Base-by-base conservation (phyloP, 2,329 filamentous ascomycete species). In the Colletotrichum paranaense region DNA sequence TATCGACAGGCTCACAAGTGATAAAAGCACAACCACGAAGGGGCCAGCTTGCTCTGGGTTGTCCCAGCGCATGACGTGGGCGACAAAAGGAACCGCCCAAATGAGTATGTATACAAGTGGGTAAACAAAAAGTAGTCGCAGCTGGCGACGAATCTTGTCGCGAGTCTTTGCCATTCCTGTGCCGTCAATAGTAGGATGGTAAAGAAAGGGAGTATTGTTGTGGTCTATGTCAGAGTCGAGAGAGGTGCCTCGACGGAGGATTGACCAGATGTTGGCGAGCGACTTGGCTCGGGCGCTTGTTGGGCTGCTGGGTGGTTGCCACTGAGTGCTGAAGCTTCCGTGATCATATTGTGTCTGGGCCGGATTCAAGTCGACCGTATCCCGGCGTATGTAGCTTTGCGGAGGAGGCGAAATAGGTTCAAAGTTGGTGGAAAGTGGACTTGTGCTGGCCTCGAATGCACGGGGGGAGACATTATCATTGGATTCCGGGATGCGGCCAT, bases 81-180 rank as follows among this genome's bases (percentile, higher is more conserved):
- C 86, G 2, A 92, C 83, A 76, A 95, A 94, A 0, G 94, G 93
- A 8, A 93, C 82, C 4, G 93, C 82, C 94, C 94, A 96, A 76
- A 94, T 89, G 5, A 90, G 81, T 24, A 93, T 86, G 81, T 96
- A 95, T 4, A 93, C 88, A 22, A 92, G 79, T 0, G 94, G 94
- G 79, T 96, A 96, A 60, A 95, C 90, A 81, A 95, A 94, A 22
- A 95, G 86, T 35, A 93, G 88, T 38, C 92, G 89, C 2, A 95
- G 86, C 78, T 95, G 93, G 11, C 91, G 88, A 57, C 89, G 88
- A 72, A 94, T 91, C 71, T 88, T 89, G 19, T 87, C 83, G 14
- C 90, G 87, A 9, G 87, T 80, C 58, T 80, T 78, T 24, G 79
- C 74, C 57, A 85, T 80, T 4, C 78, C 79, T 0, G 78, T 76